Conservation (phyloP, 768 basidiomycete species). For the Dioszegia aurantiaca region DNA sequence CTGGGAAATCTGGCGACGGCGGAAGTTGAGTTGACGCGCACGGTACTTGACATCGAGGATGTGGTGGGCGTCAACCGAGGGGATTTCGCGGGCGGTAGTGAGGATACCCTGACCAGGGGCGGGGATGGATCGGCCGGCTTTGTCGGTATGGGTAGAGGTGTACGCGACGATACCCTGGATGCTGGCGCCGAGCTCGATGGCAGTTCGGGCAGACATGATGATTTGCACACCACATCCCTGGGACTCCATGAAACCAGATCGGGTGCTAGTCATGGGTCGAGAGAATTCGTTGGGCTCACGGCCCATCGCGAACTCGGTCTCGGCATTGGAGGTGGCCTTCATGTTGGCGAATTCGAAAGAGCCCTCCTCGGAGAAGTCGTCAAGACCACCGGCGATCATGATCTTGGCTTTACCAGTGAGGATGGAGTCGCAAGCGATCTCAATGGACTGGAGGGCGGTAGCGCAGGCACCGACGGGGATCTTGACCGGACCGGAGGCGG, state of each 20-base stretch:
- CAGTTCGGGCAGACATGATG: conserved; percentile 94
- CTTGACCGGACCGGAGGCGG: conserved; percentile 96
- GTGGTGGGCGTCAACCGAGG: conserved; percentile 71
- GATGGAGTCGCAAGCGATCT: conserved; percentile 96
- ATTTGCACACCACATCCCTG: conserved; percentile 96
- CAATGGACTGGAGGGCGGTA: conserved; percentile 93
- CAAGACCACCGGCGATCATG: conserved; percentile 98
- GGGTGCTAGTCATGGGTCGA: conserved; percentile 90
- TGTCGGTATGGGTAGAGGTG: conserved; percentile 91
- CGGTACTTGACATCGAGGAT: conserved; percentile 84
- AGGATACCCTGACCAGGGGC: conserved; percentile 94
- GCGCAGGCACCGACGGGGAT: conserved; percentile 99
- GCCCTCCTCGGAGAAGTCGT: conserved; percentile 96
- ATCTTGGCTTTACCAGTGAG: conserved; percentile 95
- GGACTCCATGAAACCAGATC: conserved; percentile 96
- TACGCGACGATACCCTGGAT: conserved; percentile 91
- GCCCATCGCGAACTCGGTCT: conserved; percentile 97
- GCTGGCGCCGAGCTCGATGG: conserved; percentile 86
- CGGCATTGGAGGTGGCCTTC: conserved; percentile 97
- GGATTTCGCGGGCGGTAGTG: conserved; percentile 78
- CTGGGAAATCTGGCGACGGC: conserved; percentile 87
- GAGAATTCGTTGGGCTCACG: conserved; percentile 99
- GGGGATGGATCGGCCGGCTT: conserved; percentile 95
- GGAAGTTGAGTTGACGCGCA: conserved; percentile 89
- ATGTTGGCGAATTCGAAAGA: conserved; percentile 99